Percentiles rank a stretch among this genome's conserved stretches.
These are phyloP conservation scores for Alternaria gaisen DNA, from an alignment of 2,329 filamentous ascomycete genomes.

Conservation along the genomic window DNA sequence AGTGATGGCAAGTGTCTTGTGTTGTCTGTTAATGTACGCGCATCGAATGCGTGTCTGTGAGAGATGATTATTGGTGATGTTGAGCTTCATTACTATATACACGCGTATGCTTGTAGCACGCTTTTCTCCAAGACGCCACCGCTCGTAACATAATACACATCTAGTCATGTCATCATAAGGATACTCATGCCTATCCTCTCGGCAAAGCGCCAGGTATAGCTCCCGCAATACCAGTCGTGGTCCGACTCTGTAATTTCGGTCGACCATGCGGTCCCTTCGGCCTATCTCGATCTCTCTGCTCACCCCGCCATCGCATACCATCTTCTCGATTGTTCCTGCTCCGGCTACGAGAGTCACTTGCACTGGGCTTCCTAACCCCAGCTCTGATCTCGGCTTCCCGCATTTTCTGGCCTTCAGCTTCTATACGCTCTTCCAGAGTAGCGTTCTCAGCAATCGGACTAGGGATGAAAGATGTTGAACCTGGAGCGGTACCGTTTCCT, in stretches of 20 bases:
- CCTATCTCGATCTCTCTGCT: conserved; percentile 16
- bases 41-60: not conserved
- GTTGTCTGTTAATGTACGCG: not conserved
- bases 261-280: conserved; percentile 15
- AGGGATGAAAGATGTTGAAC: conserved; percentile 17
- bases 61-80: not conserved
- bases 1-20: not conserved
- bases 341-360: not conserved
- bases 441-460: conserved; percentile 18
- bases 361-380: conserved; percentile 34
- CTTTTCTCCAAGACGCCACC: conserved; percentile 4
- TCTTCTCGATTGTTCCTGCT: conserved; percentile 21
- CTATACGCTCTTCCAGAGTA: conserved; percentile 44
- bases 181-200: conserved; percentile 15
- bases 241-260: conserved; percentile 19
- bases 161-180: conserved; percentile 1
- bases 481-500: conserved; percentile 16
- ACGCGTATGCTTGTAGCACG: conserved; percentile 10
- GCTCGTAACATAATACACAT: conserved; percentile 3
- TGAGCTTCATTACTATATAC: not conserved
- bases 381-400: conserved; percentile 49
- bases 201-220: conserved; percentile 47
- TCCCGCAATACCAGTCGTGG: conserved; percentile 34
- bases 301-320: conserved; percentile 43
- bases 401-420: conserved; percentile 48